Evolutionary conservation across 225 moss, liverwort and hornwort species (phyloP).

Genomic region (Neckera pumila): DNA sequence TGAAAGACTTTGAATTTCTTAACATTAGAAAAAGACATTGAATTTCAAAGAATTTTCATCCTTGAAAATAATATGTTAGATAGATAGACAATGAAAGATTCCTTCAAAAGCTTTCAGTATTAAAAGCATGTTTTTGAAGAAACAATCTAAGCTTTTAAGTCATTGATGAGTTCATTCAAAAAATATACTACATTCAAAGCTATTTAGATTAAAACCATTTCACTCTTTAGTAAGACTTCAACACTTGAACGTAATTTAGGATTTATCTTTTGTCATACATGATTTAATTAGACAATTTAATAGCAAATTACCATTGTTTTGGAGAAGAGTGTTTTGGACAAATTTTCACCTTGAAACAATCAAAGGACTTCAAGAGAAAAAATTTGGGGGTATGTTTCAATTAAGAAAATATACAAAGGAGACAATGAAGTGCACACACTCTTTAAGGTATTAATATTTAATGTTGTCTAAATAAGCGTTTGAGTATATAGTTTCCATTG

Average conservation of each 20-base stretch:
- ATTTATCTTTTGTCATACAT: neutral
- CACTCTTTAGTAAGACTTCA: neutral
- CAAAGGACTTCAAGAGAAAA: neutral
- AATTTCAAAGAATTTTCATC: neutral
- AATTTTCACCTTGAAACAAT: neutral
- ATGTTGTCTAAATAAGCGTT: neutral
- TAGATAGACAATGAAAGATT: neutral
- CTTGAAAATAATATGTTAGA: neutral
- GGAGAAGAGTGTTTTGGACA: neutral
- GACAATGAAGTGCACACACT: neutral
- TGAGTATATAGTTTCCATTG: neutral
- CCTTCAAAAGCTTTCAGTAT: neutral
- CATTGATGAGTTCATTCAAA: neutral
- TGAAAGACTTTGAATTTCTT: too few species aligned
- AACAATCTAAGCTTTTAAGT: neutral
- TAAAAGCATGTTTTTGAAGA: neutral
- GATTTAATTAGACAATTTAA: neutral
- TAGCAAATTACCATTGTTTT: neutral
- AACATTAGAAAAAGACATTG: neutral
- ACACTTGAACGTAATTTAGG: too few species aligned
- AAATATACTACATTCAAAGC: neutral
- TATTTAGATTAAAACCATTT: neutral
- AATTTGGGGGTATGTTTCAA: neutral
- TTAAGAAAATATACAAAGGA: neutral
- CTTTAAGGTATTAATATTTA: neutral